Base-by-base conservation (phyloP, 768 basidiomycete genomes). In the Cystofilobasidium bisporidii region DNA sequence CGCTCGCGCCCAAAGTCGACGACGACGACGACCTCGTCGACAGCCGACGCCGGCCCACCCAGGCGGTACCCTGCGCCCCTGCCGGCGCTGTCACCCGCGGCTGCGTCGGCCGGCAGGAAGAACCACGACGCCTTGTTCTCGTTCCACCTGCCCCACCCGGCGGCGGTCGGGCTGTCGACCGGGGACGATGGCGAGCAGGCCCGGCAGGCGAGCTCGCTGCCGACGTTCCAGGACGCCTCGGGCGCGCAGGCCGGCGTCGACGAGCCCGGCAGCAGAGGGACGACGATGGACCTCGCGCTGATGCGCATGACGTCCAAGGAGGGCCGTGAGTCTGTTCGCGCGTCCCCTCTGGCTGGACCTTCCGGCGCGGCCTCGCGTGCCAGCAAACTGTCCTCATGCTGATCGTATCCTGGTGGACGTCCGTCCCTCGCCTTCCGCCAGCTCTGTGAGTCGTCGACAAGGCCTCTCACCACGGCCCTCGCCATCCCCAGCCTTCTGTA, bases 71-170 rank as follows among this genome's bases (percentile, higher is more conserved):
- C 61, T 18, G 61, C 61, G 30, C 61, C 47, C 3, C 41, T 43
- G 12, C 61, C 61, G 6, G 36, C 36, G 36, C 6, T 12, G 5
- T 36, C 36, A 12, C 5, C 41, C 18, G 41, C 41, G 41, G 18
- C 3, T 22, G 30, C 14, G 32, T 20, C 43, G 45, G 43, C 45
- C 28, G 18, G n/a, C n/a, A 22, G 20, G 26, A 45, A 26, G 22
- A 64, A 64, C 63, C 50, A 33, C 53, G 63, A 64, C 12, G 50
- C 48, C 3, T 38, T 64, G n/a, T 64, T 64, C 36, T 38, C 33
- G 18, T 30, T 64, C 32, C 48, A 64, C 20, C 24, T 36, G 24
- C 50, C 48, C 50, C 38, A 36, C 30, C 41, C 48, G 15, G n/a
- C n/a, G n/a, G n/a, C n/a, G n/a, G n/a, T n/a, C n/a, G 14, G 6